These are phyloP conservation scores for Moricandia arvensis DNA, from an alignment of 345 rosid genomes.

Conservation along the genomic window DNA sequence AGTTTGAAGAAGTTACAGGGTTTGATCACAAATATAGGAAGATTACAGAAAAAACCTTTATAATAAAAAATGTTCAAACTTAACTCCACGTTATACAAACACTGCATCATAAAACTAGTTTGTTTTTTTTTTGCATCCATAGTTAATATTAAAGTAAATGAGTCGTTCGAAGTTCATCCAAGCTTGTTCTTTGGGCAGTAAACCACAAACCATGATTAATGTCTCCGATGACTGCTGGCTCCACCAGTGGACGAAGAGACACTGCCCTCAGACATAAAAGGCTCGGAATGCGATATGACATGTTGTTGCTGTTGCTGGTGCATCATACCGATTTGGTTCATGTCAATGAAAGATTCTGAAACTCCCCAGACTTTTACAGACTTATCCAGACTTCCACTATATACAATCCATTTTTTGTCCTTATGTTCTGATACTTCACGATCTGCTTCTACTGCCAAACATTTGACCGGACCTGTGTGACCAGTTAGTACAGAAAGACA, in stretches of 20 bases:
- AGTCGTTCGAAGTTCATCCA: background rate
- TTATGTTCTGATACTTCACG: constrained; percentile 41
- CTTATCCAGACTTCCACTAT: constrained; percentile 91
- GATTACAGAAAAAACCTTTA: constrained; percentile 21
- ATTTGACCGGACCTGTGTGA: constrained; percentile 89
- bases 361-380: constrained; percentile 96
- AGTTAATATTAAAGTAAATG: background rate
- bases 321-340: constrained; percentile 43
- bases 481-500: constrained; percentile 86
- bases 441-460: constrained; percentile 77
- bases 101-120: constrained; percentile 7
- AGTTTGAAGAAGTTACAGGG: constrained; percentile 23
- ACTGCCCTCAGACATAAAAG: constrained; percentile 41
- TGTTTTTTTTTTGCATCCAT: background rate
- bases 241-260: constrained; percentile 37
- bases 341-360: constrained; percentile 56
- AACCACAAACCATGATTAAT: constrained; percentile 16
- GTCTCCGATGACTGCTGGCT: constrained; percentile 39
- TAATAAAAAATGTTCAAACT: constrained; percentile 1
- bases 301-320: constrained; percentile 40
- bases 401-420: constrained; percentile 68
- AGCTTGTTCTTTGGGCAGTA: background rate
- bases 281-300: constrained; percentile 35
- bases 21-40: constrained; percentile 5
- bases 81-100: constrained; percentile 18